Base-by-base conservation (phyloP, 1,284 basidiomycete genomes). In the Moniliophthora roreri region DNA sequence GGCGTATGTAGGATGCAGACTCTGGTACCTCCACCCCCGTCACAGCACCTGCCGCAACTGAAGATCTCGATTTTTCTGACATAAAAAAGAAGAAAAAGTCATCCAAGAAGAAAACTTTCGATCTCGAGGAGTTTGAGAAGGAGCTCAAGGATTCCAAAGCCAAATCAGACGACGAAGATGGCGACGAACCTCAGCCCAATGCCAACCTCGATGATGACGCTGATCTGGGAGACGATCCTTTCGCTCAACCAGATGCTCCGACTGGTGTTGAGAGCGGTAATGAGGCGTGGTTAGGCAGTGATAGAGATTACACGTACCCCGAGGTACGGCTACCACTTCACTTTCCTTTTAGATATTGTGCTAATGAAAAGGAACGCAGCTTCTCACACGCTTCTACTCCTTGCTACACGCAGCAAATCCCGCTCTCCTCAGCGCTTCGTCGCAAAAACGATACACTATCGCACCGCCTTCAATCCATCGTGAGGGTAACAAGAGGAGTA, bases 401-500 rank as follows among this genome's bases (percentile, higher is more conserved):
- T 88, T 91, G 38, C 82, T 99, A 13, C 95, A 98, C 63, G 88
- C 91, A 34, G 93, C 95, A 55, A 98, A 99, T 71, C 96, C 96
- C 11, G 86, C 95, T 49, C 86, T 99, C 34, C 90, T 94, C 57
- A 79, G 79, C 44, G 88, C 85, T 50, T 82, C 87, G 13, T 72
- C 91, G 58, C 92, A 91, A 72, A 94, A 95, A 73, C 86, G 93
- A 50, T 98, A 98, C 79, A 98, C 95, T 16, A 96, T 99, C 63
- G 93, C 95, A 0, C 97, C 96, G n/a, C 96, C 96, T 16, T 89
- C 91, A 56, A 90, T 99, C 50, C 87, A 91, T 64, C 83, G 94
- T 66, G 96, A 99, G 80, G 89, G 89, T 56, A 96, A 95, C 75
- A 98, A 99, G 75, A 96, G 96, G 76, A 89, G 94, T 40, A 90